These are phyloP conservation scores for Solanum boliviense DNA, from an alignment of 257 asterid species.

Conservation along the genomic window DNA sequence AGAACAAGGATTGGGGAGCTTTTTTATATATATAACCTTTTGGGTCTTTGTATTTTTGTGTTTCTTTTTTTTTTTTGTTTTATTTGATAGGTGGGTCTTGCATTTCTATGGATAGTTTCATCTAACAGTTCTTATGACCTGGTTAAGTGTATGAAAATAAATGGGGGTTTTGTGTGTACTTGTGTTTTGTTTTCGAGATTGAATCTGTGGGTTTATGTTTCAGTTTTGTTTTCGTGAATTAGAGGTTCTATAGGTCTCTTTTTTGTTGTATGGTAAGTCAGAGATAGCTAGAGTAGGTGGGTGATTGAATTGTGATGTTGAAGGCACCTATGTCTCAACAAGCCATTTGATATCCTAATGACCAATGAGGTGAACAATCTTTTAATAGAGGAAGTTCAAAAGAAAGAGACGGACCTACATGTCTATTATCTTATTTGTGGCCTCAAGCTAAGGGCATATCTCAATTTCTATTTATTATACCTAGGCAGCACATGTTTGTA, in stretches of 20 bases:
- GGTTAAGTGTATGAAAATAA: neutral
- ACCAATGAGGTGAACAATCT: neutral
- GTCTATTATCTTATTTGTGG: neutral
- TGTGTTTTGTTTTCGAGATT: neutral
- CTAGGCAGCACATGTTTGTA: neutral
- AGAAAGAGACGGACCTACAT: neutral
- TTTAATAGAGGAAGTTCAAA: neutral
- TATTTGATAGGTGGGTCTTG: neutral
- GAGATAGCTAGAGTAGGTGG: neutral
- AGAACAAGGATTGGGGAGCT: neutral
- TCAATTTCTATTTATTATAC: neutral
- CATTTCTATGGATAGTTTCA: neutral
- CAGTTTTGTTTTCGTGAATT: neutral
- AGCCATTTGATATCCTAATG: neutral
- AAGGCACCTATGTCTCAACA: neutral
- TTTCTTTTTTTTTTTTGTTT: neutral
- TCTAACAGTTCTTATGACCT: neutral
- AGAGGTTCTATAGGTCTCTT: neutral
- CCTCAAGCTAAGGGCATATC: neutral
- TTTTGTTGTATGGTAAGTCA: neutral
- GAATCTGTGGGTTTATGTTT: neutral
- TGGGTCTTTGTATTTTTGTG: neutral
- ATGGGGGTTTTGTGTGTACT: neutral
- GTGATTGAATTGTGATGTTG: neutral
- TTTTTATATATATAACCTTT: neutral